A percentile compares a stretch with the other conserved stretches of the same genome.
Evolutionary conservation across 2,329 filamentous ascomycete genomes (phyloP).

Genomic region (Sporothrix schenckii): DNA sequence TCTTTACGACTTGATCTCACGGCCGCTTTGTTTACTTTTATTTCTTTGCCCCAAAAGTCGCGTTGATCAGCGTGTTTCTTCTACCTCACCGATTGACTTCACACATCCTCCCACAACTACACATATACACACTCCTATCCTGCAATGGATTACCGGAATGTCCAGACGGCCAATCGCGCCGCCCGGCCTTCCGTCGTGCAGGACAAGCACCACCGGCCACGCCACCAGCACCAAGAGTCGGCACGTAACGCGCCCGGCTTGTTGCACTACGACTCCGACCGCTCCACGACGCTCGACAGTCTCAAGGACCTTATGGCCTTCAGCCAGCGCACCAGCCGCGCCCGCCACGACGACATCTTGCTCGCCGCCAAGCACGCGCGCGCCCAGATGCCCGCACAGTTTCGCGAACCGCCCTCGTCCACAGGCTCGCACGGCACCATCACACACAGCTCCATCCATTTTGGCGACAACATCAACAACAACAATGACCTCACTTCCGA

Average conservation of each 20-base stretch:
- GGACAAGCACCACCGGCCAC: slow-evolving; percentile 20
- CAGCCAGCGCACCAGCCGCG: slow-evolving; percentile 28
- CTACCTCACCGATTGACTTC: neutral
- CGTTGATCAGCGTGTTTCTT: slow-evolving; percentile 23
- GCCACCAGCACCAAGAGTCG: neutral
- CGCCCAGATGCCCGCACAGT: slow-evolving; percentile 34
- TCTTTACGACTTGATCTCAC: slow-evolving; percentile 19
- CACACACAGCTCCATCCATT: slow-evolving; percentile 34
- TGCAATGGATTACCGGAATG: slow-evolving; percentile 31
- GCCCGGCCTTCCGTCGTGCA: slow-evolving; percentile 24
- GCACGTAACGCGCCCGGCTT: slow-evolving; percentile 13
- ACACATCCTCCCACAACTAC: neutral
- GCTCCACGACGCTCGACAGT: slow-evolving; percentile 35
- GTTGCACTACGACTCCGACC: slow-evolving; percentile 36
- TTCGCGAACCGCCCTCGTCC: slow-evolving; percentile 37
- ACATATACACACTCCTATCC: neutral
- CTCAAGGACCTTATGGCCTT: slow-evolving; percentile 36
- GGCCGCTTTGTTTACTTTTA: slow-evolving; percentile 33
- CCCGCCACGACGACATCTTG: slow-evolving; percentile 47
- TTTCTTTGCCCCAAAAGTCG: slow-evolving; percentile 17
- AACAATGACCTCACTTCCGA: slow-evolving; percentile 25
- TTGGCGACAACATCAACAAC: slow-evolving; percentile 11
- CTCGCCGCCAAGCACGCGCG: slow-evolving; percentile 35
- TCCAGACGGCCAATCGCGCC: slow-evolving; percentile 26
- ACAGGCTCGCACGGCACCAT: slow-evolving; percentile 38